phyloP scores from a whole-genome alignment of 208 protist species.

The Acanthamoeba pearcei region DNA sequence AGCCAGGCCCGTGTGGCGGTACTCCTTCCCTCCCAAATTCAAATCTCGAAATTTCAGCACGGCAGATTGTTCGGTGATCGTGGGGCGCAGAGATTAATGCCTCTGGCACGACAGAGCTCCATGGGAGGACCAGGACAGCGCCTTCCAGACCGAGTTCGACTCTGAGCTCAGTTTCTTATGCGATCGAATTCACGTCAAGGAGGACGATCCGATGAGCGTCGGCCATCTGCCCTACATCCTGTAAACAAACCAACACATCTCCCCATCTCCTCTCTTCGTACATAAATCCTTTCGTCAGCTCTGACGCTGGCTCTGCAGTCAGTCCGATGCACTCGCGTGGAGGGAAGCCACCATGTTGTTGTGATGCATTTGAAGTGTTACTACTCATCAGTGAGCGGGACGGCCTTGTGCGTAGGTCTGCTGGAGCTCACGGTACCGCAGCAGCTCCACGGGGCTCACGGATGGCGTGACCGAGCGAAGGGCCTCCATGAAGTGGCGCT shows the following conservation, averaged over 20 bases:
- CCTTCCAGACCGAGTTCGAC: slow-evolving; percentile 57
- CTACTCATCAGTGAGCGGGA: background rate
- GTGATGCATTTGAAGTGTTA: background rate
- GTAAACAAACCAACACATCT: background rate
- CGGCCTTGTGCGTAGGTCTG: slow-evolving; percentile 46
- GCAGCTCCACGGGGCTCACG: slow-evolving; percentile 69
- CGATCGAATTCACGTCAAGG: slow-evolving; percentile 35
- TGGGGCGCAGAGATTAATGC: background rate
- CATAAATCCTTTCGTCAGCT: background rate
- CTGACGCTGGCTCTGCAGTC: background rate
- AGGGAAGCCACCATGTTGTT: background rate
- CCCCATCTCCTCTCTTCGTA: background rate
- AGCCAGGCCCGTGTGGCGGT: slow-evolving; percentile 43
- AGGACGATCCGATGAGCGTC: slow-evolving; percentile 31
- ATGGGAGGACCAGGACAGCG: slow-evolving; percentile 49
- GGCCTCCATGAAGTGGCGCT: slow-evolving; percentile 85
- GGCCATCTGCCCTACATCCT: slow-evolving; percentile 45
- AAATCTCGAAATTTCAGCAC: background rate
- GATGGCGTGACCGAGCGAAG: slow-evolving; percentile 82
- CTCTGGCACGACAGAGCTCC: background rate
- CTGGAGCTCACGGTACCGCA: slow-evolving; percentile 46
- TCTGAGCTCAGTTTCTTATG: slow-evolving; percentile 51
- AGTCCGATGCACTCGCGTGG: background rate
- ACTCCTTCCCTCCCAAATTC: background rate
- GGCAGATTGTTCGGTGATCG: background rate